Evolutionary conservation across 1,139 yeast species (phyloP), one percentile per base, ranked within the genome.

Genomic region (Yamadazyma trypodendri): DNA sequence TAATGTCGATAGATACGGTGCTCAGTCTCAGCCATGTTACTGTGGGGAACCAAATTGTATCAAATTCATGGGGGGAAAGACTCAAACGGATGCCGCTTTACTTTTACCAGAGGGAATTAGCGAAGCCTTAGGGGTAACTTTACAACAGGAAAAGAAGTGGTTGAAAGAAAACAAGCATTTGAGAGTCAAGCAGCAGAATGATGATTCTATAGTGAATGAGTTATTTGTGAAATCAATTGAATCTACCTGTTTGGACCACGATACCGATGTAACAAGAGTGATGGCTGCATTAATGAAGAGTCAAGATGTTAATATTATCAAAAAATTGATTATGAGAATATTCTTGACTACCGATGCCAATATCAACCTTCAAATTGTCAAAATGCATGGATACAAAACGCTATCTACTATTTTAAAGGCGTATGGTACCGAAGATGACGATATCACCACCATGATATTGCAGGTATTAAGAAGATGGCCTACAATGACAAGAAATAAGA

Each of bases 1-100:
- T 60, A 92, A 92, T 55, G 97, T 92, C 20, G 98, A 92, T 61
- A 72, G 98, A 43, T 92, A 89, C 59, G 98, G 98, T 20, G 95
- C 97, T 2, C 83, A 81, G 45, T 89, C 95, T 6, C 97, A 92
- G 62, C 86, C 88, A 17, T 92, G 98, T 61, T 86, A 85, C 61
- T 92, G 98, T 65, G 97, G 95, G 2, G 95, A 90, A 48, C 74
- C 84, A 18, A 90, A 87, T 61, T 92, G 98, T 72, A 74, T 88
- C 32, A 96, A 96, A 23, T 81, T 85, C 46, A 79, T 92, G 70
- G 98, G 98, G 46, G 97, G 98, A 32, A 90, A 89, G 60, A 89
- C 96, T 2, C 97, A 92, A 64, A 89, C 97, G 2, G 95, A 87
- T 51, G 87, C 92, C 20, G 90, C 92, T 2, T 73, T 86, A 32